Percentiles rank a stretch among this genome's conserved stretches.
Conservation (phyloP, 2,329 filamentous ascomycete species). For the Lasiodiplodia sp. region DNA sequence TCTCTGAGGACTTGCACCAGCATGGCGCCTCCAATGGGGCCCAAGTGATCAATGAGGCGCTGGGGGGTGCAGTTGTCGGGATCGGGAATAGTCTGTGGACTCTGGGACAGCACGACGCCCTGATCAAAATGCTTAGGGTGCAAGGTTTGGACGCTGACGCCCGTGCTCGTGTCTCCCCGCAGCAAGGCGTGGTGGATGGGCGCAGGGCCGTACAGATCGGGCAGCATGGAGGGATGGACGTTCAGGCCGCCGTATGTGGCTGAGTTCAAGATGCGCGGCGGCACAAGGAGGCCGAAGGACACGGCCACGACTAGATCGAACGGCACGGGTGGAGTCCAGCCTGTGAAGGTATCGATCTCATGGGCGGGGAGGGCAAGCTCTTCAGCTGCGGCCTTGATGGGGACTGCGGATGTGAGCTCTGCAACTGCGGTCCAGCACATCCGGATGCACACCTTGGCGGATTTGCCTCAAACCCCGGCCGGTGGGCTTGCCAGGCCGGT, state of each 20-base stretch:
- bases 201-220: conserved; percentile 84
- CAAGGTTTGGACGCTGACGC: conserved; percentile 87
- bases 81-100: conserved; percentile 61
- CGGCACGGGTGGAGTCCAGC: conserved; percentile 64
- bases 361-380: conserved; percentile 72
- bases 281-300: conserved; percentile 92
- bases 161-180: conserved; percentile 65
- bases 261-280: conserved; percentile 72
- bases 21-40: conserved; percentile 71
- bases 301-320: conserved; percentile 88
- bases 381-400: conserved; percentile 69
- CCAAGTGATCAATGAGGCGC: conserved; percentile 63
- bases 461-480: conserved; percentile 77
- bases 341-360: conserved; percentile 80
- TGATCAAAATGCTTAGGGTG: conserved; percentile 79
- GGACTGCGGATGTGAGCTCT: conserved; percentile 61
- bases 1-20: conserved; percentile 71
- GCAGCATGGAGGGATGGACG: conserved; percentile 89
- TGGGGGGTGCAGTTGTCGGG: conserved; percentile 56
- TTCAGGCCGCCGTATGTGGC: conserved; percentile 89
- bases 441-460: conserved; percentile 63
- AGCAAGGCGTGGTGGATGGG: conserved; percentile 88
- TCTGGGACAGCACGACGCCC: conserved; percentile 76
- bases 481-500: conserved; percentile 77
- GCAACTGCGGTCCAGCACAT: conserved; percentile 8